These are phyloP conservation scores for Posidonia australis DNA, from an alignment of 106 monocot species.

Conservation along the genomic window DNA sequence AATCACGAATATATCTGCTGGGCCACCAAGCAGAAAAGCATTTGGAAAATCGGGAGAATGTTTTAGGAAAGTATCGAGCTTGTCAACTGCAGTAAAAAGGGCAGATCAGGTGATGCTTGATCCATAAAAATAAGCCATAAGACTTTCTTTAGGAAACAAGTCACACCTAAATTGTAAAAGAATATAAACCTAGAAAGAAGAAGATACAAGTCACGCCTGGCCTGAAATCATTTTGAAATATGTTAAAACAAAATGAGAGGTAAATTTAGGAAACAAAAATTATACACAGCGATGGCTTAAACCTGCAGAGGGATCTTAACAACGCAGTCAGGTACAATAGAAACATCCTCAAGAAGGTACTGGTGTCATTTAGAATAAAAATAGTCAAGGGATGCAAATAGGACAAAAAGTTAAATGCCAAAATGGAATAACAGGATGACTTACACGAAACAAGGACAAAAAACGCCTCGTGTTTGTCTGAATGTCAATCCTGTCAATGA, in stretches of 20 bases:
- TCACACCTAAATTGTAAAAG: constrained; percentile 73
- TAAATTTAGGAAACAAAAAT: background rate
- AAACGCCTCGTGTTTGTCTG: constrained; percentile 91
- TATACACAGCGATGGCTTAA: background rate
- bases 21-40: constrained; percentile 72
- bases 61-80: constrained; percentile 53
- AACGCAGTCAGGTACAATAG: constrained; percentile 36
- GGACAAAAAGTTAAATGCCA: background rate
- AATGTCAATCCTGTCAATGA: constrained; percentile 78
- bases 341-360: constrained; percentile 97
- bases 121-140: background rate
- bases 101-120: background rate
- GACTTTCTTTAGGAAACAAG: constrained; percentile 2
- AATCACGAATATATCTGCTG: constrained; percentile 77
- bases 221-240: constrained; percentile 27
- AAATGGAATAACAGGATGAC: background rate
- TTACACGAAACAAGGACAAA: constrained; percentile 74
- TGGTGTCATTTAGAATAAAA: constrained; percentile 13
- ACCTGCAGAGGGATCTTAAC: constrained; percentile 77
- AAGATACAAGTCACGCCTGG: constrained; percentile 62
- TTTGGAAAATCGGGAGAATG: constrained; percentile 72
- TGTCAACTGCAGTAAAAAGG: constrained; percentile 32
- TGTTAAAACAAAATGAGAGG: background rate
- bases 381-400: background rate
- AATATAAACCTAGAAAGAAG: constrained; percentile 79